phyloP scores from a whole-genome alignment of 108 stramenopile species.

The Cyclostephanos invisitatus region DNA sequence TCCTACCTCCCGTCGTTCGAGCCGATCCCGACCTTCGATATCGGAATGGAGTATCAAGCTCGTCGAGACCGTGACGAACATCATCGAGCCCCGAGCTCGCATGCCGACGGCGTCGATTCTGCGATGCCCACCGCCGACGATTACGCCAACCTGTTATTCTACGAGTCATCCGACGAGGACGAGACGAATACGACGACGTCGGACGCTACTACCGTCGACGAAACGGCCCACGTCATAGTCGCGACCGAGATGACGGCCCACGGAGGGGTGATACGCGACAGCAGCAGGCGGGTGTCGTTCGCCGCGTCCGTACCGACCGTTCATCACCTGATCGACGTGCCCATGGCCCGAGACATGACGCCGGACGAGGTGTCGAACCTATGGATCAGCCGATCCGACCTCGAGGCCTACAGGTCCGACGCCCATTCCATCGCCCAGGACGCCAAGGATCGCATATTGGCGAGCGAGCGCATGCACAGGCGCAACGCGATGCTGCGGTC shows the following conservation, averaged over 20 bases:
- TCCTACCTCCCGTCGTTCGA: slow-evolving; percentile 7
- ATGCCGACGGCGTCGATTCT: slow-evolving; percentile 2
- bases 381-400: slow-evolving; percentile 26
- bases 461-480: background rate
- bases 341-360: slow-evolving; percentile 25
- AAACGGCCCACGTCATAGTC: background rate
- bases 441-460: slow-evolving; percentile 12
- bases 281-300: slow-evolving; percentile 29
- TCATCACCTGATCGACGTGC: slow-evolving; percentile 21
- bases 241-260: background rate
- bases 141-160: slow-evolving; percentile 40
- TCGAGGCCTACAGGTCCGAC: slow-evolving; percentile 22
- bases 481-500: slow-evolving; percentile 18
- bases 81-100: background rate
- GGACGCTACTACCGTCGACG: background rate
- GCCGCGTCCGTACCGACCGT: slow-evolving; percentile 9
- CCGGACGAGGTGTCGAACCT: slow-evolving; percentile 22
- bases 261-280: background rate
- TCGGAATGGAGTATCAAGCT: background rate
- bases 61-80: background rate
- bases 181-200: slow-evolving; percentile 6
- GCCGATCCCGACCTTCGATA: background rate
- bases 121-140: slow-evolving; percentile 31
- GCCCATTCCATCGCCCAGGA: slow-evolving; percentile 23
- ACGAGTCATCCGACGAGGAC: slow-evolving; percentile 25